Percentiles rank a stretch among this genome's conserved stretches.
Evolutionary conservation across 2,329 filamentous ascomycete genomes (phyloP).

Genomic region (Botrytis fabae): DNA sequence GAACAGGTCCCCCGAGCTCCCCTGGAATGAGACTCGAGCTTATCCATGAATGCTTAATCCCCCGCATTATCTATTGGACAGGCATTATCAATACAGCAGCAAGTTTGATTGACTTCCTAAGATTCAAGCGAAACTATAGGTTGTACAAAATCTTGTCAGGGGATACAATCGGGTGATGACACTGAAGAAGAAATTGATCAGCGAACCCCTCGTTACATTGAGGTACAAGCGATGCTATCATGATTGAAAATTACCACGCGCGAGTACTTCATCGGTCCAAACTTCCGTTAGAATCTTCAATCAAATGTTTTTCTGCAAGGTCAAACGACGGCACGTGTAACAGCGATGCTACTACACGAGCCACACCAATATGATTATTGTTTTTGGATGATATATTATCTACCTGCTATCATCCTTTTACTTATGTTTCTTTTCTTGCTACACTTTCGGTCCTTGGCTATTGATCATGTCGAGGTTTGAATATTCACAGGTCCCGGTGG

Average conservation of each 20-base stretch:
- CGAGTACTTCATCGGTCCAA: constrained; percentile 9
- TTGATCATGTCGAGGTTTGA: constrained; percentile 19
- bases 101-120: background rate
- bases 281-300: constrained; percentile 1
- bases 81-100: background rate
- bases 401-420: background rate
- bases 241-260: background rate
- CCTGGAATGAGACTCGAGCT: background rate
- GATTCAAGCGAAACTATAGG: background rate
- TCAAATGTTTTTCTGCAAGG: background rate
- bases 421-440: background rate
- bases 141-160: constrained; percentile 14
- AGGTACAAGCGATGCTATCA: background rate
- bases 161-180: constrained; percentile 17
- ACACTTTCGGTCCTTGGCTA: background rate
- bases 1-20: background rate
- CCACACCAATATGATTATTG: background rate
- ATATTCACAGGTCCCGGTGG: constrained; percentile 7
- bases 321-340: constrained; percentile 18
- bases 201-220: constrained; percentile 9
- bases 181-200: constrained; percentile 15
- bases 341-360: constrained; percentile 13
- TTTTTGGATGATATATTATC: background rate
- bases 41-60: background rate
- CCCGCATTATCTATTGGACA: constrained; percentile 5